Evolutionary conservation across 148 eudicot species (phyloP), one percentile per base, ranked within the genome.

Genomic region (Rhododendron kiyosumense): DNA sequence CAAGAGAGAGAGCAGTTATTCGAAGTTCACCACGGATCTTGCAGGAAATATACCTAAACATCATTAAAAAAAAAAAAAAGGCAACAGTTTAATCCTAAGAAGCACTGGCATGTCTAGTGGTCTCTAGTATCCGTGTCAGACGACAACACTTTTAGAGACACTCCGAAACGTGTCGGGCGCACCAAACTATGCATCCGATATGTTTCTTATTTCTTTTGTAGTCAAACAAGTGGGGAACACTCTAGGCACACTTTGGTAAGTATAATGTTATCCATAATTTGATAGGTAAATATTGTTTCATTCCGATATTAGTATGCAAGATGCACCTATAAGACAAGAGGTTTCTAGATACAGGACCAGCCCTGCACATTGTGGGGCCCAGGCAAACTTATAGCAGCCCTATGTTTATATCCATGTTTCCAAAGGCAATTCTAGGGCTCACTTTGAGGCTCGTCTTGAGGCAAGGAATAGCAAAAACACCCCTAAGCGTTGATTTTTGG

Each of bases 1-100:
- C 51, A 30, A 86, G 46, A 85, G 38, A 24, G 34, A 79, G 83
- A 36, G 43, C 30, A 80, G 75, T 87, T 38, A 71, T 45, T 80
- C 13, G 32, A 86, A 61, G 38, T 22, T 28, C 76, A 73, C 18
- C 38, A 67, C 28, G 84, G 65, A 81, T 45, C 32, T 54, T 76
- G 13, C 18, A 57, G 4, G 17, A 13, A 46, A 82, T 20, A 13
- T 79, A 10, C 17, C 14, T 7, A 63, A 49, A 81, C 20, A 79
- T 59, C 11, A 67, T 9, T 65, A n/a, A 20, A 41, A 41, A 38
- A 38, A 5, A 5, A 41, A 5, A 41, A 24, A 78, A 67, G 49
- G n/a, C 52, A 83, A 38, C 41, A 2, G 26, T 7, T 75, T n/a
- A 74, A 75, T 59, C 71, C 36, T 1, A 71, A 71, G 76, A 30